A percentile compares a stretch with the other conserved stretches of the same genome.
phyloP scores from a whole-genome alignment of 2,329 filamentous ascomycete species.

The Fonsecaea pedrosoi region DNA sequence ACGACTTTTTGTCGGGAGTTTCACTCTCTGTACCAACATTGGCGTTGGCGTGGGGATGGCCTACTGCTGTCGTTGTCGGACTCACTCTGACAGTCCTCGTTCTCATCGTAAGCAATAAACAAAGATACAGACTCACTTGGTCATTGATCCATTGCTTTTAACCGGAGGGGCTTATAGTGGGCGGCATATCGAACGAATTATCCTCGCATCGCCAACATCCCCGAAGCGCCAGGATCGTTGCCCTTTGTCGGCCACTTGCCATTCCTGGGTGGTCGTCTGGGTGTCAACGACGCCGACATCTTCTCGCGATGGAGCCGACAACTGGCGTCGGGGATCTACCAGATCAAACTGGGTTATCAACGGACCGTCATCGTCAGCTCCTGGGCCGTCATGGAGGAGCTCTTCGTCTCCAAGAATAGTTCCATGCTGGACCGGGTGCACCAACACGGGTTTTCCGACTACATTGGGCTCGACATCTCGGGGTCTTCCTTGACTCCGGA shows the following conservation, averaged over 20 bases:
- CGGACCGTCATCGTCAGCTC: constrained; percentile 16
- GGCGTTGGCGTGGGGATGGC: too few relatives aligned
- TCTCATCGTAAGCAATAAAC: too few relatives aligned
- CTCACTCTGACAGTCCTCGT: too few relatives aligned
- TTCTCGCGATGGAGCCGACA: constrained; percentile 13
- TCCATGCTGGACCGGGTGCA: constrained; percentile 14
- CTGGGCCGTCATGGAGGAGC: constrained; percentile 9
- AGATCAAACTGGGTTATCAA: constrained; percentile 13
- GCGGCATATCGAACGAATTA: neutral
- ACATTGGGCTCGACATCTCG: constrained; percentile 22
- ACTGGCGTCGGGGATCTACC: constrained; percentile 2
- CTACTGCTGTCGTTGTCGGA: too few relatives aligned
- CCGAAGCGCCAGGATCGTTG: constrained; percentile 7
- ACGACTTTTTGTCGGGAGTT: too few relatives aligned
- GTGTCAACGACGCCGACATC: constrained; percentile 9
- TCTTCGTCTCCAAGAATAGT: constrained; percentile 7
- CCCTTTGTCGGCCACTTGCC: constrained; percentile 20
- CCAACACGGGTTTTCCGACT: constrained; percentile 23
- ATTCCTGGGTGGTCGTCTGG: constrained; percentile 8
- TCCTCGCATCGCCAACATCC: neutral
- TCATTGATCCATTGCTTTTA: too few relatives aligned
- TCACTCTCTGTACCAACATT: too few relatives aligned
- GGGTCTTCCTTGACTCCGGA: constrained; percentile 14
- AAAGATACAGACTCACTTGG: too few relatives aligned
- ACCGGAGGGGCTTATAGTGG: neutral